A percentile compares a stretch with the other conserved stretches of the same genome.
Conservation (phyloP, 257 asterid species). For the Lithospermum erythrorhizon region DNA sequence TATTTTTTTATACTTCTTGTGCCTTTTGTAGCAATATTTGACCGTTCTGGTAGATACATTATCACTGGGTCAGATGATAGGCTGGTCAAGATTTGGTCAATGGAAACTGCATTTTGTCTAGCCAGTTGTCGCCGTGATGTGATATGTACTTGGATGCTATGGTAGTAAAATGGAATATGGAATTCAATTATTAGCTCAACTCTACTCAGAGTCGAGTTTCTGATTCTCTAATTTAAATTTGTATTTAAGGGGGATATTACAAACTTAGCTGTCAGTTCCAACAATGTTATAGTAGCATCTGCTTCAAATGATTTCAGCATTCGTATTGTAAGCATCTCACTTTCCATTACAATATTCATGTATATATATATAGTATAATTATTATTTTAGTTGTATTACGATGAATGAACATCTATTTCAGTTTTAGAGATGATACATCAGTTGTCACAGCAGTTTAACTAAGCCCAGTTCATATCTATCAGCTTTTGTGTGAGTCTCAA, state of each 20-base stretch:
- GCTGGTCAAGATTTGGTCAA: conserved; percentile 91
- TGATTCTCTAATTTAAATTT: conserved; percentile 7
- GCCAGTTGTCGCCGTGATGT: conserved; percentile 98
- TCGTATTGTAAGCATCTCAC: conserved; percentile 72
- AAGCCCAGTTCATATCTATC: too few relatives aligned
- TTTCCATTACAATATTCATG: too few relatives aligned
- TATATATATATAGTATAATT: too few relatives aligned
- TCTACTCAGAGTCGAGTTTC: not conserved
- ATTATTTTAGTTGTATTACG: too few relatives aligned
- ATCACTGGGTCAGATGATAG: conserved; percentile 99
- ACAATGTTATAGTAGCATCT: conserved; percentile 80
- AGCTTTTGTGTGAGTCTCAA: too few relatives aligned
- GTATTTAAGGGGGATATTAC: conserved; percentile 78
- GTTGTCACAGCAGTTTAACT: too few relatives aligned
- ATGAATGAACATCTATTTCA: too few relatives aligned
- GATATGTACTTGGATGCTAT: conserved; percentile 38
- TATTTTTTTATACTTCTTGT: not conserved
- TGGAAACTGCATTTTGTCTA: conserved; percentile 97
- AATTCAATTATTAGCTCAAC: not conserved
- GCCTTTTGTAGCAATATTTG: conserved; percentile 86
- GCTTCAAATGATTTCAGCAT: conserved; percentile 92
- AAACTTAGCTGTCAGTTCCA: conserved; percentile 85
- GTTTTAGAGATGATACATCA: too few relatives aligned
- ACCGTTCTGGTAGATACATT: conserved; percentile 85
- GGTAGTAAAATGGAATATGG: not conserved